Conservation (phyloP, 2,329 filamentous ascomycete species). For the Chaetoscypha palmicola region DNA sequence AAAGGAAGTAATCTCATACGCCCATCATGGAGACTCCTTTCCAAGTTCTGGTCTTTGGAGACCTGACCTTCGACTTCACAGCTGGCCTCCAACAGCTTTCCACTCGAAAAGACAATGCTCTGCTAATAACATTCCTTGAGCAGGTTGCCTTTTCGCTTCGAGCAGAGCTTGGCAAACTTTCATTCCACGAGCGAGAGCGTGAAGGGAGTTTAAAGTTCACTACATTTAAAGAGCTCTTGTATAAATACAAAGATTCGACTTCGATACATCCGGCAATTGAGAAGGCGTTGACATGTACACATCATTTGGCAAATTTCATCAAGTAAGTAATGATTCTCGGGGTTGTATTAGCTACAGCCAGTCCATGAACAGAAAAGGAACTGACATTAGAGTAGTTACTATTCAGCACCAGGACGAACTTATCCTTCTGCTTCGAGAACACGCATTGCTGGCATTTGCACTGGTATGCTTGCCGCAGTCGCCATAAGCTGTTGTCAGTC, state of each 20-base stretch:
- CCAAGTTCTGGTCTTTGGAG: slow-evolving; percentile 22
- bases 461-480: background rate
- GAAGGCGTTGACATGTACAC: background rate
- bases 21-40: too few relatives aligned
- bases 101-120: background rate
- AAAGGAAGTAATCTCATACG: too few relatives aligned
- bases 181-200: background rate
- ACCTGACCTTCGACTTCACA: background rate
- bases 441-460: background rate
- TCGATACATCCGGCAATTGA: background rate
- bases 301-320: background rate
- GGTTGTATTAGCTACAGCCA: too few relatives aligned
- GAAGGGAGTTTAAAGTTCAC: too few relatives aligned
- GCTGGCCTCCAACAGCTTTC: background rate
- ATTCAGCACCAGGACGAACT: too few relatives aligned
- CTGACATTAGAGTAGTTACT: too few relatives aligned
- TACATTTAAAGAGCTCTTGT: background rate
- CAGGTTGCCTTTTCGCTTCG: background rate
- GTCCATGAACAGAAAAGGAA: too few relatives aligned
- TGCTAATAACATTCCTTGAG: background rate
- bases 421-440: background rate
- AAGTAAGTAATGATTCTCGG: background rate
- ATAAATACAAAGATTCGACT: background rate
- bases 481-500: background rate
- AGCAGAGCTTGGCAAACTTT: background rate